Evolutionary conservation across 345 rosid species (phyloP).

Genomic region (Physaria fendleri): DNA sequence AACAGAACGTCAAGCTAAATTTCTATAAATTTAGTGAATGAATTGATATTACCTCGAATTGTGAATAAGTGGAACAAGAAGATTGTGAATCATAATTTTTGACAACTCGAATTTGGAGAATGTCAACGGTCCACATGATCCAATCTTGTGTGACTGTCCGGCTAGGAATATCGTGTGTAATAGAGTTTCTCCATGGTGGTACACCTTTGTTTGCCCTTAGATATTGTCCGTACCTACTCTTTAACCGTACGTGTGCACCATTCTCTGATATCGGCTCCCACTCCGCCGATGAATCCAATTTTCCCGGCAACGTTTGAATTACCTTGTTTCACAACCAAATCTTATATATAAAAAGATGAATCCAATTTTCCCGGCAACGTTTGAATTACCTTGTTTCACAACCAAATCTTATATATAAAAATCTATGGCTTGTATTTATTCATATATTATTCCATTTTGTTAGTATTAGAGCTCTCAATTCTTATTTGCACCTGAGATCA

Average conservation of each 20-base stretch:
- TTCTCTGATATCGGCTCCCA: slow-evolving; percentile 68
- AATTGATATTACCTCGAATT: slow-evolving; percentile 12
- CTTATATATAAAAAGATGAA: slow-evolving; percentile 24
- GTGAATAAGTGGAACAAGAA: slow-evolving; percentile 16
- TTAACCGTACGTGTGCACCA: slow-evolving; percentile 48
- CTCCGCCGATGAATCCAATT: slow-evolving; percentile 44
- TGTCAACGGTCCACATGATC: slow-evolving; percentile 67
- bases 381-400: slow-evolving; percentile 24
- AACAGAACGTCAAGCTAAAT: too few species aligned
- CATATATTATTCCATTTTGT: too few species aligned
- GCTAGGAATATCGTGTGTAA: slow-evolving; percentile 62
- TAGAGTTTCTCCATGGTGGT: slow-evolving; percentile 76
- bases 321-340: slow-evolving; percentile 14
- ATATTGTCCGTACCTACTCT: slow-evolving; percentile 45
- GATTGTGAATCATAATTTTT: slow-evolving; percentile 18
- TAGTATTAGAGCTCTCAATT: too few species aligned
- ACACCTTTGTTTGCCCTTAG: slow-evolving; percentile 59
- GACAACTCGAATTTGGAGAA: slow-evolving; percentile 32
- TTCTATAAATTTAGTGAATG: too few species aligned
- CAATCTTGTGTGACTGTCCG: slow-evolving; percentile 53
- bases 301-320: slow-evolving; percentile 27
- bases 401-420: background rate
- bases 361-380: slow-evolving; percentile 36
- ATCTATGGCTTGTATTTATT: too few species aligned
- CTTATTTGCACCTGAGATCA: too few species aligned